Evolutionary conservation across 129 eudicot species (phyloP), one percentile per base, ranked within the genome.

Genomic region (Apium graveolens): DNA sequence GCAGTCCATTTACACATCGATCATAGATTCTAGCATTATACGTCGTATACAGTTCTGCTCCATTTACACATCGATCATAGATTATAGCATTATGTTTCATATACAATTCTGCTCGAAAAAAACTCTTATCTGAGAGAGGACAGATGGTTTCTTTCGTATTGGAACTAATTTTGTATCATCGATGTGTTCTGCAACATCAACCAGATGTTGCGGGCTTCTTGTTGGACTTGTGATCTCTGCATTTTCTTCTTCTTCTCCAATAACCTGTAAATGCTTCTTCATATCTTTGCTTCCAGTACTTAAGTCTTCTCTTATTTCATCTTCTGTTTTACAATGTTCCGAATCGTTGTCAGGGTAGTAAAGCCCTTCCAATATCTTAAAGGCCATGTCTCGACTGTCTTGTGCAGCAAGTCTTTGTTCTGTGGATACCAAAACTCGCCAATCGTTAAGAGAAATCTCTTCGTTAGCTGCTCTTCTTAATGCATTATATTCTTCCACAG

Each of bases 401-500:
- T 91, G 89, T 4, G 88, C 96, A 73, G 72, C 91, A 32, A 65
- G 83, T 78, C 84, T 87, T 78, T 91, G 91, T 79, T 91, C 91
- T 0, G 78, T 76, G 35, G 89, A 82, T 48, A 76, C 92, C 5
- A 84, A 81, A 77, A 88, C 82, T 35, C 88, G 83, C 89, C 92
- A 84, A 57, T 90, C 84, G 1, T 87, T 87, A 45, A 88, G 75
- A 0, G 86, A 81, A 26, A 84, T 82, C 53, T 90, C 91, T 70
- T 90, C 92, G 35, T 82, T 76, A 18, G 90, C 96, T 13, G 83
- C 82, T 32, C 89, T 81, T 45, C 68, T 78, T 62, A 88, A 80
- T 21, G 83, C 88, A 51, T 81, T 62, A 79, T 86, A 88, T 29
- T 90, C 91, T 77, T 88, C 90, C 70, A 78, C 84, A 5, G 81